Evolutionary conservation across 2,329 filamentous ascomycete genomes (phyloP), one percentile per base, ranked within the genome.

Genomic region (Scedosporium dehoogii): DNA sequence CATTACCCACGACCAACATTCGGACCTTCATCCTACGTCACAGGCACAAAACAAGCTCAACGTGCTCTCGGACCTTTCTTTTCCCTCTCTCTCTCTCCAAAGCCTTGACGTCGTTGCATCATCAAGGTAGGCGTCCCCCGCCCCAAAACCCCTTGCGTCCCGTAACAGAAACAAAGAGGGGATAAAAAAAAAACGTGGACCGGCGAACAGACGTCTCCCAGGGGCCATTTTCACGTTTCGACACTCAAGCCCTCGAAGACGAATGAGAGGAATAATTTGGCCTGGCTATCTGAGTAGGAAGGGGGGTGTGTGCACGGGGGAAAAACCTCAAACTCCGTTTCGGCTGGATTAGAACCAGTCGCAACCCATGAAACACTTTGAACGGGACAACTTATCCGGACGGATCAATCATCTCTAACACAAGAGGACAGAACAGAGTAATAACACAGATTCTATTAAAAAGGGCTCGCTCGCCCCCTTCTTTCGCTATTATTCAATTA

Each of bases 281-380:
- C 33, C 3, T 38, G 33, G 33, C 33, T 38, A 14, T 38, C 33
- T 12, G 9, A 4, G 9, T 10, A 14, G 33, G 33, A 12, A 38
- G 33, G 33, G 29, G 33, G n/a, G n/a, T n/a, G 33, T 38, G 33
- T 38, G 33, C 9, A 12, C 9, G 6, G 23, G 21, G 18, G 18
- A 7, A 23, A 55, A 55, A 27, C 51, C 23, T 55, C 51, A 55
- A 48, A 55, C 18, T 55, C 51, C 51, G 51, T 55, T 55, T 55
- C 51, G 51, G 51, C 18, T 14, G 18, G 12, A 14, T 27, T 23
- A n/a, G 18, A 23, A 6, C 48, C 51, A 55, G 51, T 55, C 51
- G 23, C 51, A 55, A 23, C 51, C 51, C 51, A 55, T 55, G 51
- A 55, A 55, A 55, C 51, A 55, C 51, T 55, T 27, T 55, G n/a